A percentile compares a stretch with the other conserved stretches of the same genome.
Evolutionary conservation across 176 grass and related monocot genomes (phyloP).

Genomic region (Lolium rigidum): DNA sequence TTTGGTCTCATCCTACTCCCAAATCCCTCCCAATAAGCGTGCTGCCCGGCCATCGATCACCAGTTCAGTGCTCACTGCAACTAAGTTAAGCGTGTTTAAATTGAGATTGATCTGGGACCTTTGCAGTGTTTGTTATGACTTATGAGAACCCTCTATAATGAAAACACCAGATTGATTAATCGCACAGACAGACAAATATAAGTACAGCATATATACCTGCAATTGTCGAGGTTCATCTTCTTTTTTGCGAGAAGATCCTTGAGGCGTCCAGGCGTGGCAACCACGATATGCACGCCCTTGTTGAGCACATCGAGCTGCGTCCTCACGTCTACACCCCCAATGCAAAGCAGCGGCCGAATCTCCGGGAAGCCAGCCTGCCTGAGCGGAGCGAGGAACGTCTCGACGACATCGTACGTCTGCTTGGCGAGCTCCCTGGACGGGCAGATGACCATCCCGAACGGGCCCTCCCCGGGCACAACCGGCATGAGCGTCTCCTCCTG

Average conservation of each 20-base stretch:
- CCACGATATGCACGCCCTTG: slow-evolving; percentile 90
- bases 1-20: too few relatives aligned
- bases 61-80: too few relatives aligned
- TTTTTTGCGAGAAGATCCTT: slow-evolving; percentile 97
- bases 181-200: neutral
- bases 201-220: slow-evolving; percentile 53
- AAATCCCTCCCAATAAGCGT: too few relatives aligned
- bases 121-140: too few relatives aligned
- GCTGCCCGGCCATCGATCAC: too few relatives aligned
- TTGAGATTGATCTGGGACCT: too few relatives aligned
- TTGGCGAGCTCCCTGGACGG: slow-evolving; percentile 89
- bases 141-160: too few relatives aligned
- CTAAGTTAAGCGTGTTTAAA: too few relatives aligned
- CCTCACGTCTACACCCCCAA: slow-evolving; percentile 87
- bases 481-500: slow-evolving; percentile 92
- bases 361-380: slow-evolving; percentile 71
- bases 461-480: slow-evolving; percentile 81
- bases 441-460: slow-evolving; percentile 84
- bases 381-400: slow-evolving; percentile 61
- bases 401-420: slow-evolving; percentile 87
- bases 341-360: slow-evolving; percentile 81
- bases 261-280: slow-evolving; percentile 83
- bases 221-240: slow-evolving; percentile 96
- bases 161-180: slow-evolving; percentile 13
- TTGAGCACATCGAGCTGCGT: slow-evolving; percentile 80